Conservation (phyloP, 129 eudicot species). For the Solidago caesia region DNA sequence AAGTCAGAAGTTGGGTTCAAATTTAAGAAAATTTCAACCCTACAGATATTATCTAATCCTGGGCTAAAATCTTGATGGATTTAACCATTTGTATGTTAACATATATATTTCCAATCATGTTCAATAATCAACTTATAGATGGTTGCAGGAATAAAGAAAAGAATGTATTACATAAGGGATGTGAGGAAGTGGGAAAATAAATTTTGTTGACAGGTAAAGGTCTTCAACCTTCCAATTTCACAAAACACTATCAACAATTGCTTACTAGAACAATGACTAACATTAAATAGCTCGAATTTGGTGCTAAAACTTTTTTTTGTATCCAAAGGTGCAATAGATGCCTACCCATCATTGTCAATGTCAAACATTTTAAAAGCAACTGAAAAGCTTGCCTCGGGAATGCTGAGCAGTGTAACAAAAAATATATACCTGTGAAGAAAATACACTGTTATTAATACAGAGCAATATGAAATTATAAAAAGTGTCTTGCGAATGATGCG, state of each 20-base stretch:
- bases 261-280: background rate
- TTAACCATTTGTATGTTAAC: background rate
- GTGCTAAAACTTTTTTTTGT: background rate
- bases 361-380: slow-evolving; percentile 68
- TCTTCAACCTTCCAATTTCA: background rate
- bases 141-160: no score
- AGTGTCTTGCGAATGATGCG: background rate
- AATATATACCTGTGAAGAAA: slow-evolving; percentile 49
- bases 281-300: background rate
- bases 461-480: slow-evolving; percentile 4
- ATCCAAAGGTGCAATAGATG: slow-evolving; percentile 8
- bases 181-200: no score
- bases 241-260: background rate
- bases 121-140: background rate
- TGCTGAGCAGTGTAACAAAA: slow-evolving; percentile 56
- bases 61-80: slow-evolving; percentile 1
- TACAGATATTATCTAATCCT: background rate
- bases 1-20: no score
- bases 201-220: no score
- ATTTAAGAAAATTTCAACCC: background rate
- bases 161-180: no score
- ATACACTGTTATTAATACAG: background rate
- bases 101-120: background rate
- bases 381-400: slow-evolving; percentile 60
- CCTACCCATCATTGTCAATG: slow-evolving; percentile 55